Base-by-base conservation (phyloP, 139 green algal genomes). In the Gonium pectorale region DNA sequence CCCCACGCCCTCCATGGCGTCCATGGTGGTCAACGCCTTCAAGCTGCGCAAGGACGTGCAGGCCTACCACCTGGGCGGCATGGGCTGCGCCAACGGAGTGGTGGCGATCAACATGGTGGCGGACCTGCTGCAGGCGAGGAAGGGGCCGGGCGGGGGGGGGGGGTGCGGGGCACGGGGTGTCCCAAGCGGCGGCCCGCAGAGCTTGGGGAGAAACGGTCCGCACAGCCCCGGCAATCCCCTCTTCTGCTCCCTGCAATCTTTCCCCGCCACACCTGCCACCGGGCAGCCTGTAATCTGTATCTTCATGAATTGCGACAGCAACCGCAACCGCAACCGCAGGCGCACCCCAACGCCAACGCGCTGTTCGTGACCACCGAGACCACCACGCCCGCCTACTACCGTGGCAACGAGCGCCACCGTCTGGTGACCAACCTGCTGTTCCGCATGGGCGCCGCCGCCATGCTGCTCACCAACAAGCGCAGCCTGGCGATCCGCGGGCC, bases 61-160 rank as follows among this genome's bases (percentile, higher is more conserved):
- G 83, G 49, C 67, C 49, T 93, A 93, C 85, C 81, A 91, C 85
- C 81, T 93, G 43, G 90, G 90, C 13, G 95, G 95, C 80, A 97
- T 97, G 94, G 94, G 94, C 54, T 97, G 94, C 80, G 90, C 89
- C 40, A 94, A 95, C 8, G 92, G 94, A 26, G 93, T 97, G 24
- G 94, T 97, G 21, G 91, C 89, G 0, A 62, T 97, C 43, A 92
- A 96, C 85, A 71, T 97, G 17, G 90, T 95, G 17, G 87, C 79
- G 21, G 93, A 97, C 73, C 66, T 97, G 67, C 90, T 97, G 27
- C 52, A 87, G 86, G 75, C 89, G 59, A 31, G 68, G 21, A 40
- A 8, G 9, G 41, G 40, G 19, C 35, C 5, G 71, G 31, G 54
- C 26, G 67, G 38, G 40, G 62, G 62, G 62, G 62, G 43, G 62